Base-by-base conservation (phyloP, 1,139 yeast species). In the Arxiozyma telluris region DNA sequence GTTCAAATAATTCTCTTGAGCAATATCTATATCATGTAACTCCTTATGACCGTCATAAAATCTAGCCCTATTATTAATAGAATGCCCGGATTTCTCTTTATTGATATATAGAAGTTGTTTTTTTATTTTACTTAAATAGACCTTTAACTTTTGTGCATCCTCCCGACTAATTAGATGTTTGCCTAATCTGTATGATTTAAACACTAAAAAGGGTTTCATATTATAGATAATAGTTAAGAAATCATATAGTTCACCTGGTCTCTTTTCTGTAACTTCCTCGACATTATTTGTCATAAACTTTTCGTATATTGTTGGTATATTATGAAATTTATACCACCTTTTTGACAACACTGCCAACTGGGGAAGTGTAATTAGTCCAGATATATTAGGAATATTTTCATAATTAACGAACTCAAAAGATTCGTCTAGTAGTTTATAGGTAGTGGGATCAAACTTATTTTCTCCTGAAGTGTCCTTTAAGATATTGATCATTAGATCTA, bases 1-100 rank as follows among this genome's bases (percentile, higher is more conserved):
- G n/a, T 57, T 51, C 15, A 61, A 41, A 51, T 62, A 61, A 18
- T 52, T 58, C 30, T 57, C 56, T 44, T 61, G 61, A 7, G 55
- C 62, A 30, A 48, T 23, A 51, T 57, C 60, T 25, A 44, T 46
- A 15, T 45, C 48, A 6, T 39, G 7, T 17, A 25, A 25, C 30
- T 12, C 20, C 17, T 4, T 7, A 20, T 9, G 21, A 41, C 7
- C 22, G 1, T 21, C 21, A 41, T 41, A 18, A 2, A 18, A 41
- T 4, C 21, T 5, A 27, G 8, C 11, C 30, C 11, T 9, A 27
- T 27, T 8, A 8, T 27, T n/a, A 41, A 7, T 41, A 21, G 43
- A 3, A 21, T 18, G 11, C 3, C 8, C 39, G 2, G n/a, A 34
- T 34, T n/a, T 34, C 39, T 34, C n/a, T 34, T 34, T 15, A 1